A percentile compares a stretch with the other conserved stretches of the same genome.
Conservation (phyloP, 2,329 filamentous ascomycete species). For the Fusarium transvaalense region DNA sequence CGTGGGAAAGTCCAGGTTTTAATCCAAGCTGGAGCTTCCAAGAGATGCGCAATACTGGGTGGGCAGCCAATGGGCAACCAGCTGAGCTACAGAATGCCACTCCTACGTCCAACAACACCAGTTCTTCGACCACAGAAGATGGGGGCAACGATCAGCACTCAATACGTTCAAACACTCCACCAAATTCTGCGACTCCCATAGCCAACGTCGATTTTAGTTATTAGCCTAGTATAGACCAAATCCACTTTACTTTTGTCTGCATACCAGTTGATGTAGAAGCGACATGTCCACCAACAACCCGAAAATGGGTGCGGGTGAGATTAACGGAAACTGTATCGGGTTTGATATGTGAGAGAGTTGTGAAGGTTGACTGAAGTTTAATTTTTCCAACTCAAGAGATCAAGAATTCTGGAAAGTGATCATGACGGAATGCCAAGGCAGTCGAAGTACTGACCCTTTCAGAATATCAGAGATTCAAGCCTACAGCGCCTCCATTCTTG, state of each 20-base stretch:
- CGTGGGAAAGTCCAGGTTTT: conserved; percentile 77
- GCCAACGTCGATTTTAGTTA: conserved; percentile 73
- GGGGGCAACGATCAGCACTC: not conserved
- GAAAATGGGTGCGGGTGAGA: not conserved
- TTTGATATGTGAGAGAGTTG: too few species aligned
- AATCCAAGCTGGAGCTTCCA: conserved; percentile 78
- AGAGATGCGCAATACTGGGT: conserved; percentile 72
- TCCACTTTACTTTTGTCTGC: not conserved
- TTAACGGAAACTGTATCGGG: not conserved
- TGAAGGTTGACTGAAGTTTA: too few species aligned
- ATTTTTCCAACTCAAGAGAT: not conserved
- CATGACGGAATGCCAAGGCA: not conserved
- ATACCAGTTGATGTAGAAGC: not conserved
- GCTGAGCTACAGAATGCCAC: conserved; percentile 47
- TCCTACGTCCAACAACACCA: conserved; percentile 42
- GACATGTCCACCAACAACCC: not conserved
- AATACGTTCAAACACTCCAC: conserved; percentile 49
- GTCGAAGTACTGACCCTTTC: not conserved
- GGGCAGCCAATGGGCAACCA: conserved; percentile 64
- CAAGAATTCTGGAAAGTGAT: not conserved
- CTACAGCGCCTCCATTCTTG: not conserved
- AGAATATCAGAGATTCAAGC: not conserved
- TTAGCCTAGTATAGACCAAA: conserved; percentile 49
- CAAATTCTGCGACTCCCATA: conserved; percentile 69
- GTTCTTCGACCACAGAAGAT: conserved; percentile 32